Evolutionary conservation across 805 yeast genomes (phyloP).

Genomic region (Candida orba): DNA sequence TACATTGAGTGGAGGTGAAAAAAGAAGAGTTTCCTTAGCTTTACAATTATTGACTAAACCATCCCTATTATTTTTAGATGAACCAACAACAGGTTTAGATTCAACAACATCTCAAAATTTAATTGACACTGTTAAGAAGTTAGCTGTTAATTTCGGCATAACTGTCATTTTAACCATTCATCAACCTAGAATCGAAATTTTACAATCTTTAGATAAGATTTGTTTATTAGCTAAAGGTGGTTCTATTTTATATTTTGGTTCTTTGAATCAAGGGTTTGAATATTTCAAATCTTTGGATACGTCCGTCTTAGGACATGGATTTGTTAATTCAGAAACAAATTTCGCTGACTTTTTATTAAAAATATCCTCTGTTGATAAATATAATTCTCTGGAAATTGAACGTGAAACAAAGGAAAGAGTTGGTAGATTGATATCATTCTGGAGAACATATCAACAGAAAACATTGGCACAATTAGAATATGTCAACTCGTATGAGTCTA

Average conservation of each 20-base stretch:
- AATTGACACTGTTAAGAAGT: conserved; percentile 50
- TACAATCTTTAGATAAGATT: conserved; percentile 58
- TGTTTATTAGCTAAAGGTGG: conserved; percentile 67
- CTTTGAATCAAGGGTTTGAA: conserved; percentile 38
- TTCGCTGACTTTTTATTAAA: conserved; percentile 60
- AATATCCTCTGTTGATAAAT: conserved; percentile 46
- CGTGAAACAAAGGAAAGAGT: conserved; percentile 25
- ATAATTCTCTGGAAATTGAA: conserved; percentile 30
- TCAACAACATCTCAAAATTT: conserved; percentile 66
- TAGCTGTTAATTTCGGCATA: conserved; percentile 51
- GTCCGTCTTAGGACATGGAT: conserved; percentile 34
- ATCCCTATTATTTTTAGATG: conserved; percentile 70
- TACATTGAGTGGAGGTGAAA: conserved; percentile 76
- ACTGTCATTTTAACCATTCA: conserved; percentile 74
- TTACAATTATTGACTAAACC: conserved; percentile 74
- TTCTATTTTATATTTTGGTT: conserved; percentile 34
- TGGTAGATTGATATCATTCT: conserved; percentile 6
- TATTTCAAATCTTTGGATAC: conserved; percentile 46
- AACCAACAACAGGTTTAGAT: conserved; percentile 85
- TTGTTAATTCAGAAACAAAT: conserved; percentile 26
- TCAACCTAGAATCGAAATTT: conserved; percentile 77
- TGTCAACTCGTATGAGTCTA: conserved; percentile 8
- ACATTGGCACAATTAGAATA: not conserved
- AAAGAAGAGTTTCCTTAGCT: conserved; percentile 68
- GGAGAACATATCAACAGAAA: conserved; percentile 9